Percentiles rank a stretch among this genome's conserved stretches.
These are phyloP conservation scores for Phycomyces blakesleeanus DNA, from an alignment of 192 early-diverging fungal species.

Conservation along the genomic window DNA sequence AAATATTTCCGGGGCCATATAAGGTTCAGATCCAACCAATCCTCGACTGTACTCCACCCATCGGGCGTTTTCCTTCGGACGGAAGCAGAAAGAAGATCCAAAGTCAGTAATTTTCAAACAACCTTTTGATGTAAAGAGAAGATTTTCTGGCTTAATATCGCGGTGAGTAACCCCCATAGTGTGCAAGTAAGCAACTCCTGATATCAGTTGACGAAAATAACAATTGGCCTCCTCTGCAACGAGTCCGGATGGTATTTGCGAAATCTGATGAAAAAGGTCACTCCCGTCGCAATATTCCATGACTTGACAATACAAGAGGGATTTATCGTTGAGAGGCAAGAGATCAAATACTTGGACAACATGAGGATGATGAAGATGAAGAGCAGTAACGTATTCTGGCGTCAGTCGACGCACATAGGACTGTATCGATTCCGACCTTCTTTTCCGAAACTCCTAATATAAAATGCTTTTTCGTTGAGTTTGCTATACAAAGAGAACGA, in stretches of 20 bases:
- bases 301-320: conserved; percentile 53
- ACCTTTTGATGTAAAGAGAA: conserved; percentile 73
- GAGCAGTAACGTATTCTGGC: conserved; percentile 75
- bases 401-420: conserved; percentile 46
- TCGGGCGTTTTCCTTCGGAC: conserved; percentile 24
- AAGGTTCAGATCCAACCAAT: conserved; percentile 87
- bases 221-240: conserved; percentile 52
- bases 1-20: conserved; percentile 93
- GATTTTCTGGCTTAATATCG: conserved; percentile 79
- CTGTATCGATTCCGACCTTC: conserved; percentile 44
- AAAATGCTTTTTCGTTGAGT: not conserved
- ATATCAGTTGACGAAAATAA: conserved; percentile 89
- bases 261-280: conserved; percentile 68
- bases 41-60: conserved; percentile 11
- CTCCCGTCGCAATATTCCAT: conserved; percentile 86
- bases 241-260: conserved; percentile 52
- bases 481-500: not conserved
- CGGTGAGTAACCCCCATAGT: conserved; percentile 90
- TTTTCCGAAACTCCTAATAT: conserved; percentile 80
- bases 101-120: conserved; percentile 96
- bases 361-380: conserved; percentile 68
- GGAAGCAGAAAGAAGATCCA: conserved; percentile 91
- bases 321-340: conserved; percentile 58
- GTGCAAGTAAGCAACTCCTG: conserved; percentile 88
- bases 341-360: conserved; percentile 76